Evolutionary conservation across 2,329 filamentous ascomycete genomes (phyloP), one percentile per base, ranked within the genome.

Genomic region (Sarocladium oryzae): DNA sequence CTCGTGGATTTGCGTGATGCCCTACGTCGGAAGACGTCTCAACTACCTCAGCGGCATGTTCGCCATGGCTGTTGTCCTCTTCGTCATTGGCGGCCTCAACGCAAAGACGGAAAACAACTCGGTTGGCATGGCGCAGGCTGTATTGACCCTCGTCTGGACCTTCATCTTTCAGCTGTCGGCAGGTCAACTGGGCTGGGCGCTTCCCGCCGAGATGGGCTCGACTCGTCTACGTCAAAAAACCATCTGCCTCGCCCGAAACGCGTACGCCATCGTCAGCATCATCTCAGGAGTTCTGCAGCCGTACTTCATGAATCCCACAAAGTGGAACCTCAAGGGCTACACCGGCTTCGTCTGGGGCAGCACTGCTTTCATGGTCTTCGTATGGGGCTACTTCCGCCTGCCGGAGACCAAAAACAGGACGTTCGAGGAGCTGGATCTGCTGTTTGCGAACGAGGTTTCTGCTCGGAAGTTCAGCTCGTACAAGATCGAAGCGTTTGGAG

Each of bases 31-130:
- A 21, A 67, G 75, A 16, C 67, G 73, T 3, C 68, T 64, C 1
- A 63, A 75, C 3, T 71, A 78, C 50, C 61, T 75, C 20, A 60
- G 59, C 21, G 76, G 76, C n/a, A 68, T 73, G 30, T 66, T 67
- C 2, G 59, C 63, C 21, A 66, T 78, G 67, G 56, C 60, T 0
- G 10, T 23, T 15, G 11, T 49, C 23, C 63, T 74, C 2, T 67
- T 71, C 10, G 58, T 68, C 16, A 66, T 79, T n/a, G 66, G 73
- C 0, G 56, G 71, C 2, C 63, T 76, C 49, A 72, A 67, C 51
- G 67, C 58, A 4, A 56, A 68, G 11, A 52, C 53, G 61, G 56
- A 58, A 8, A 23, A 59, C 18, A 20, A 32, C 21, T 26, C 40
- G 6, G 24, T 50, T 5, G 51, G 61, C 55, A 10, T 56, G 48